phyloP scores from a whole-genome alignment of 257 asterid species.

The Forsythia suspensa region DNA sequence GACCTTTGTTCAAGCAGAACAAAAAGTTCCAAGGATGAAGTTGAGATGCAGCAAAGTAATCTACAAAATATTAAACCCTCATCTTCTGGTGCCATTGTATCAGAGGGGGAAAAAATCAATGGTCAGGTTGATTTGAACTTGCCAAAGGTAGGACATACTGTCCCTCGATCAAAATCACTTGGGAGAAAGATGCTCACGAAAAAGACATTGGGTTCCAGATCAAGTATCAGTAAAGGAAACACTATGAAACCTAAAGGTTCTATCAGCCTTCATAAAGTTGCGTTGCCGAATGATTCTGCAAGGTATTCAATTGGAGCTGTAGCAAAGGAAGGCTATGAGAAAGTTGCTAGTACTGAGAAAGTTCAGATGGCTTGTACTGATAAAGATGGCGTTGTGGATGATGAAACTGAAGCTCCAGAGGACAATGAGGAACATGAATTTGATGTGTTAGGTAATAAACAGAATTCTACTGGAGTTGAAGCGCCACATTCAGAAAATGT shows the following conservation, averaged over 20 bases:
- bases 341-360: slow-evolving; percentile 30
- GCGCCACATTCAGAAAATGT: slow-evolving; percentile 25
- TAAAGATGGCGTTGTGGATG: slow-evolving; percentile 29
- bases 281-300: slow-evolving; percentile 18
- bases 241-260: slow-evolving; percentile 45
- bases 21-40: slow-evolving; percentile 28
- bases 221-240: slow-evolving; percentile 36
- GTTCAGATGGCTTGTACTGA: slow-evolving; percentile 17
- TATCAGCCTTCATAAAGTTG: slow-evolving; percentile 33
- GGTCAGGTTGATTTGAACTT: slow-evolving; percentile 26
- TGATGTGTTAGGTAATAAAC: slow-evolving; percentile 19
- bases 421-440: slow-evolving; percentile 26
- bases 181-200: slow-evolving; percentile 45
- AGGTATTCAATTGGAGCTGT: slow-evolving; percentile 25
- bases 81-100: slow-evolving; percentile 22
- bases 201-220: slow-evolving; percentile 58
- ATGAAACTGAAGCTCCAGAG: slow-evolving; percentile 51
- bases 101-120: slow-evolving; percentile 25
- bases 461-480: slow-evolving; percentile 24
- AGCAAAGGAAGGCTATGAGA: slow-evolving; percentile 21
- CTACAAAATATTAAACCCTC: slow-evolving; percentile 28
- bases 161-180: slow-evolving; percentile 32
- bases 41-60: slow-evolving; percentile 28
- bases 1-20: slow-evolving; percentile 25
- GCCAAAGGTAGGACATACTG: slow-evolving; percentile 32